Base-by-base conservation (phyloP, 495 filamentous ascomycete genomes). In the Xylaria acuta region DNA sequence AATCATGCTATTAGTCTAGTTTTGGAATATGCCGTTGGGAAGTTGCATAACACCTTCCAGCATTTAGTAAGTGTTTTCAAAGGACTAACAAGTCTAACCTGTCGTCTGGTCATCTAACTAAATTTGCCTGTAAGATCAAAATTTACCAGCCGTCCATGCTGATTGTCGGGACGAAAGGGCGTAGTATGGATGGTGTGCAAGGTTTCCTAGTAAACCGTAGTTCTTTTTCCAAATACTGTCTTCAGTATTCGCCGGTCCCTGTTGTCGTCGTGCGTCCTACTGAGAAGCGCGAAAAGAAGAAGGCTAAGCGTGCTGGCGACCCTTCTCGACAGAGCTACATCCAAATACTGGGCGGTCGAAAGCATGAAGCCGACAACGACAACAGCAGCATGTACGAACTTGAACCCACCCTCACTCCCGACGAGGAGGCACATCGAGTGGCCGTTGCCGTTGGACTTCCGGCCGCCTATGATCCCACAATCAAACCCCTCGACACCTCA, bases 201-300 rank as follows among this genome's bases (percentile, higher is more conserved):
- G 92, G 93, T 58, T 87, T 98, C n/a, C 87, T 98, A 36, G 92
- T 92, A 18, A 85, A 86, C 56, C 84, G 86, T 38, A 96, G 94
- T 73, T 97, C 94, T 0, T 94, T 98, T 68, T 97, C 94, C 36
- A 97, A 98, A 77, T 99, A 97, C 84, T 98, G 96, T 75, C 87
- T 98, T 16, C 95, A 98, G 79, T 93, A 97, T 80, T 97, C 93
- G 9, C 96, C 96, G 1, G 93, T 99, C 25, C 96, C 96, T n/a
- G 95, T 98, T 2, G 94, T 98, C 45, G 97, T 99, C 40, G 96
- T 98, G 47, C 90, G 96, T 2, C 95, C 96, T 60, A 92, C 91
- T 34, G 90, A 93, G 65, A 97, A 98, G 83, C 92, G 96, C 6
- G 88, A 91, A 74, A 97, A 97, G 82, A 97, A 97, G 81, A 97